phyloP scores from a whole-genome alignment of 257 asterid genomes.

The Gynochthodes officinalis region DNA sequence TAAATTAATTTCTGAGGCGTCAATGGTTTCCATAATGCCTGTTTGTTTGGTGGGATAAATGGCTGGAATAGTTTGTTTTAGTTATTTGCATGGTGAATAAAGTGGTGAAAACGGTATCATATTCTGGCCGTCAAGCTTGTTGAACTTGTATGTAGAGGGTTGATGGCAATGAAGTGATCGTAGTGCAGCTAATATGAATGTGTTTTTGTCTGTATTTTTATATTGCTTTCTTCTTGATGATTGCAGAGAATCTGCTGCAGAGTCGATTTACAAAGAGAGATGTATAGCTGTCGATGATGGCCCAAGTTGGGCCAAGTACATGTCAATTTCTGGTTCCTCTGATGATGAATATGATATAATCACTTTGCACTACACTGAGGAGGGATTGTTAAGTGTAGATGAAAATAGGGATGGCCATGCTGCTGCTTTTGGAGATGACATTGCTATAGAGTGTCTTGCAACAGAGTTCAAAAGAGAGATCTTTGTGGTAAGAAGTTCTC shows the following conservation, averaged over 20 bases:
- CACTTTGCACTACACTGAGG: constrained; percentile 87
- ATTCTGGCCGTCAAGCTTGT: neutral
- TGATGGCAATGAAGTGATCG: neutral
- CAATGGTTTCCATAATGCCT: neutral
- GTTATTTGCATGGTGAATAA: neutral
- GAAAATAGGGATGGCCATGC: constrained; percentile 85
- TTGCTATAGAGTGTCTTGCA: constrained; percentile 95
- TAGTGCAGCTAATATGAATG: neutral
- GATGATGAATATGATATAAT: constrained; percentile 90
- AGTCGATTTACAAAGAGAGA: constrained; percentile 87
- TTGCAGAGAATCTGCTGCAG: constrained; percentile 88
- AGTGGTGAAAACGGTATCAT: neutral
- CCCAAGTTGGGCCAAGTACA: constrained; percentile 91
- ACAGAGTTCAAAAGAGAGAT: constrained; percentile 90
- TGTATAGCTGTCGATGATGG: constrained; percentile 82
- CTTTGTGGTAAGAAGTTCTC: constrained; percentile 68
- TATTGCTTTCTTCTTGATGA: constrained; percentile 28
- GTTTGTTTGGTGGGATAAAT: neutral
- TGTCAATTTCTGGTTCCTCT: constrained; percentile 79
- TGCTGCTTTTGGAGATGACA: constrained; percentile 96
- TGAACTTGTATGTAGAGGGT: neutral
- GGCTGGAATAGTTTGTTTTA: neutral
- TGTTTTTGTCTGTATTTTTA: constrained; percentile 21
- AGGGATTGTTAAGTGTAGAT: constrained; percentile 77
- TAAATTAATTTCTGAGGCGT: neutral